These are phyloP conservation scores for Entamoeba moshkovskii DNA, from an alignment of 208 protist genomes.

Conservation along the genomic window DNA sequence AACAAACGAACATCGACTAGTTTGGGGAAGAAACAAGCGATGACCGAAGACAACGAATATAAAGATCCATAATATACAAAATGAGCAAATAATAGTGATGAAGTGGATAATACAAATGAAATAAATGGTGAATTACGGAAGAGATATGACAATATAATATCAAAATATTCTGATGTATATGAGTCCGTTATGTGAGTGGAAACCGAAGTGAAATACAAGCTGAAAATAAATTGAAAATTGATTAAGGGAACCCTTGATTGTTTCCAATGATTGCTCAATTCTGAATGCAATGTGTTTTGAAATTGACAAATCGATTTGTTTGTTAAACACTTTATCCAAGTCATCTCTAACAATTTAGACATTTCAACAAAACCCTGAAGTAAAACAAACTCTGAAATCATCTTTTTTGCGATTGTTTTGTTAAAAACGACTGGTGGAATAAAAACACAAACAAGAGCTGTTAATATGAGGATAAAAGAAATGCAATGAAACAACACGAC, in stretches of 20 bases:
- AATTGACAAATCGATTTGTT: not conserved
- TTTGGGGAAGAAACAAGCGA: not conserved
- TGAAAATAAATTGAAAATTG: not conserved
- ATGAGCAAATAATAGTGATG: not conserved
- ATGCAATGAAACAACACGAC: no score
- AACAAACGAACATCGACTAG: not conserved
- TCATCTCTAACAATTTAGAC: no score
- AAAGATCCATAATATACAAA: not conserved
- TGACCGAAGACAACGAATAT: not conserved
- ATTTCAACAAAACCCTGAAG: no score
- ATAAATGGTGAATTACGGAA: no score
- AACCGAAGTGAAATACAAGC: not conserved
- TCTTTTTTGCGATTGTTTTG: not conserved
- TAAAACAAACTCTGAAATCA: not conserved
- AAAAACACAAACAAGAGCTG: no score
- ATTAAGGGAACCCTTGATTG: no score
- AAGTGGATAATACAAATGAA: not conserved
- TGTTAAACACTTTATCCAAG: no score
- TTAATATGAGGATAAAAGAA: no score
- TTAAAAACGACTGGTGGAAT: not conserved
- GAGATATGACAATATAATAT: no score
- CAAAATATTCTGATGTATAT: no score
- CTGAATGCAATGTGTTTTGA: not conserved
- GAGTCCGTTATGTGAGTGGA: not conserved
- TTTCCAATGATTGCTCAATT: not conserved